Conservation (phyloP, 306 rosid genomes). For the Lotus japonicus region DNA sequence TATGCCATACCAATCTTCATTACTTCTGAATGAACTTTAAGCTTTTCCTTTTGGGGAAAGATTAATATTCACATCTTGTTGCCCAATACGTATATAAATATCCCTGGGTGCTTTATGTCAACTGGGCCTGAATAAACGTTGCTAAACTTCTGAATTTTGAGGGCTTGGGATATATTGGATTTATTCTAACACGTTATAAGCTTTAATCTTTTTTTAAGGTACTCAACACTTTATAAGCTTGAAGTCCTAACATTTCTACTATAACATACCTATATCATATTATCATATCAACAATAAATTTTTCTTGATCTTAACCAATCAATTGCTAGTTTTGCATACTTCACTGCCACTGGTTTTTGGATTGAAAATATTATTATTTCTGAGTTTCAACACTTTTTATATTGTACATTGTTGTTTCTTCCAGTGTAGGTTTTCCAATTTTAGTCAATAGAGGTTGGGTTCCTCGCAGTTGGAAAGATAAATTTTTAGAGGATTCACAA, state of each 20-base stretch:
- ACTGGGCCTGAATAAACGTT: background rate
- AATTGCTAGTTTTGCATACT: background rate
- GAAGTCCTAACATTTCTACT: background rate
- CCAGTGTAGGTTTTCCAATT: constrained; percentile 61
- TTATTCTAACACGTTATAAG: background rate
- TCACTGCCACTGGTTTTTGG: background rate
- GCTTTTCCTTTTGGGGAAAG: background rate
- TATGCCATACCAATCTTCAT: background rate
- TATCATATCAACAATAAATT: background rate
- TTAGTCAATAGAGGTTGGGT: constrained; percentile 97
- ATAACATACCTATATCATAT: background rate
- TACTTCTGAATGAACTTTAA: background rate
- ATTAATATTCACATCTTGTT: background rate
- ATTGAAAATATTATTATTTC: background rate
- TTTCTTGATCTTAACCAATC: background rate
- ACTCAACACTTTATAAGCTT: background rate
- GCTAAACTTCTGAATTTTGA: background rate
- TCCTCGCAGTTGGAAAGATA: constrained; percentile 88
- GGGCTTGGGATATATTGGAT: background rate
- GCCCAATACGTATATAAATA: background rate
- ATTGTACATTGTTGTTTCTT: constrained; percentile 18
- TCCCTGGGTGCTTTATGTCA: background rate
- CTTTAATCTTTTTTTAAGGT: no score
- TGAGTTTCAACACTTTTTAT: constrained; percentile 19
- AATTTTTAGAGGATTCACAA: constrained; percentile 35